Evolutionary conservation across 164 flowering plant species (phyloP), one percentile per base, ranked within the genome.

Genomic region (Kalanchoe fedtschenkoi): DNA sequence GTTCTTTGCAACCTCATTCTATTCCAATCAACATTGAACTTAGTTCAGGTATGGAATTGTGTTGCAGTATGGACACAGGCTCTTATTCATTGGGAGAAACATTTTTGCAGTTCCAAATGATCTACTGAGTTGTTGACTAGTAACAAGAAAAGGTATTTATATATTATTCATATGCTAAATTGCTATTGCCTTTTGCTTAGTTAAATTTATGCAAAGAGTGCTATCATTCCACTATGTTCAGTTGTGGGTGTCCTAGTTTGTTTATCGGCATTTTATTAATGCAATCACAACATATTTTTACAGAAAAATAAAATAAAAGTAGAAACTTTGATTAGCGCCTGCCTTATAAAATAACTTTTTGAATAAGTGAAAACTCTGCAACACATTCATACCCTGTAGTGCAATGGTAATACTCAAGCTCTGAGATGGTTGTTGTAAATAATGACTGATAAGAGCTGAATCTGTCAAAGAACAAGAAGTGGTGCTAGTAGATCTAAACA

Each of bases 81-180:
- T 71, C 29, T 61, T 88, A 4, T 82, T 88, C n/a, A n/a, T 53
- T n/a, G 96, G 78, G 34, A 80, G 80, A 51, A 77, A 60, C 9
- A 56, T 81, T 28, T 82, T 83, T 71, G 56, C 60, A 0, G 78
- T 78, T 28, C 76, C 74, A 33, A 84, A 86, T 77, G 76, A 63
- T 39, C 77, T 84, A 21, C 68, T 43, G n/a, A 71, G 71, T 55
- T 29, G 61, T 55, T 66, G 75, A 62, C 32, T 60, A 28, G 62
- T 35, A 24, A 76, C 69, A 65, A 74, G 72, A 55, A 78, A 71
- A 81, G 89, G 89, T 55, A 78, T 65, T 29, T 8, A 4, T 47
- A 22, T 29, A n/a, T 47, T 21, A 47, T 37, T 37, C 14, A 9
- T 9, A 21, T 22, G 54, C 24, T 47, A 13, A 22, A 47, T 29